These are phyloP conservation scores for Vittaforma corneae DNA, from an alignment of 371 early-diverging fungal species.

Conservation along the genomic window DNA sequence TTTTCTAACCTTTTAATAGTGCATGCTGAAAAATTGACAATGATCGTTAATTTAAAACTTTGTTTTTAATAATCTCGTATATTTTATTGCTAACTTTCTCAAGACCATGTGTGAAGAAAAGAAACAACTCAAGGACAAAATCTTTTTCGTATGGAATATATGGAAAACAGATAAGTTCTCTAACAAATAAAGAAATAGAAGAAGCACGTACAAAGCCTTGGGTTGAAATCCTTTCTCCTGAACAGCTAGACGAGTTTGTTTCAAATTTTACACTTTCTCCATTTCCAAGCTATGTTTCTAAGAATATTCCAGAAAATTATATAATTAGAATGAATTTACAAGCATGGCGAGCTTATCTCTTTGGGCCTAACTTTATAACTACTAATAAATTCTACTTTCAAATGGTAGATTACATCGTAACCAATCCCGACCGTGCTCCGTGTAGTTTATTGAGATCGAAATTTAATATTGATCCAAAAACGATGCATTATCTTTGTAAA, in stretches of 20 bases:
- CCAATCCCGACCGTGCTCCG: slow-evolving; percentile 5
- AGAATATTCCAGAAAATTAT: neutral
- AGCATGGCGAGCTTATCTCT: slow-evolving; percentile 37
- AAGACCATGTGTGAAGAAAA: too few species aligned
- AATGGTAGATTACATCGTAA: slow-evolving; percentile 30
- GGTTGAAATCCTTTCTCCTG: slow-evolving; percentile 19
- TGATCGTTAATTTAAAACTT: too few species aligned
- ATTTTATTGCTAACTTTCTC: too few species aligned
- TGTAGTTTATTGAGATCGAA: slow-evolving; percentile 12
- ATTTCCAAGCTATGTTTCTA: neutral
- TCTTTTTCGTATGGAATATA: slow-evolving; percentile 39
- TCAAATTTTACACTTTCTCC: neutral
- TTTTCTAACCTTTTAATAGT: too few species aligned
- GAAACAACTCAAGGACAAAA: slow-evolving; percentile 24
- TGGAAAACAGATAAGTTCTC: slow-evolving; percentile 7
- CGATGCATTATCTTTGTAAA: slow-evolving; percentile 33
- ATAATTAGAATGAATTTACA: slow-evolving; percentile 34
- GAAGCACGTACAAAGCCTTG: slow-evolving; percentile 2
- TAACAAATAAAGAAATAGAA: slow-evolving; percentile 21
- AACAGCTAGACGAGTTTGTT: neutral
- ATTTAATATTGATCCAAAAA: slow-evolving; percentile 35
- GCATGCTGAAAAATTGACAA: too few species aligned
- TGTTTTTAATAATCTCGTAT: too few species aligned
- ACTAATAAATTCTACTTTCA: slow-evolving; percentile 28
- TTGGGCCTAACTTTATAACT: slow-evolving; percentile 20